Evolutionary conservation across 2,329 filamentous ascomycete genomes (phyloP), one percentile per base, ranked within the genome.

Genomic region (Fusarium protoensiforme): DNA sequence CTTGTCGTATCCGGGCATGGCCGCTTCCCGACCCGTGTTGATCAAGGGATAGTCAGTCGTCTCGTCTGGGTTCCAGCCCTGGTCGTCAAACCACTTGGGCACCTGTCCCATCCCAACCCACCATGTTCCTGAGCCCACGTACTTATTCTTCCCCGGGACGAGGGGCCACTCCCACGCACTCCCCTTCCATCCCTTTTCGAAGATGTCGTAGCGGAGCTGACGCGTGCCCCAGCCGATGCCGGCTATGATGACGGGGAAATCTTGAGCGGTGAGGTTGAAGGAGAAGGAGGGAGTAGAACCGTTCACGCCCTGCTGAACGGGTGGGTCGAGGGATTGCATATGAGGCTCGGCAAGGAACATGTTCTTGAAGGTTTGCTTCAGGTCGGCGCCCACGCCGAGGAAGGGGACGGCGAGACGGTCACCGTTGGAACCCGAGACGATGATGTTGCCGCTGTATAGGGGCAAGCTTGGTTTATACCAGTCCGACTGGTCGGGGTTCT

Each of bases 211-310:
- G 1, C 74, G 71, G n/a, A 74, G 39, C 53, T 78, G 65, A 18
- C 72, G 65, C 0, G 75, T 70, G n/a, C 76, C 77, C 71, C 72
- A 78, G 33, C 68, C 58, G 22, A 77, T 66, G 53, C 69, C 57
- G 1, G 59, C 24, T 6, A 46, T 38, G 13, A 76, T 39, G 39
- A 74, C 75, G 2, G 71, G 73, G 58, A 74, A 76, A 38, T 76
- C 74, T 20, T 76, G 74, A 4, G 73, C 29, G 3, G 33, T 27
- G 33, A 54, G 38, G 48, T 87, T 90, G 1, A 90, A 91, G 73
- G 91, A 92, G 31, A 92, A 84, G 0, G 46, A 39, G 48, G 36
- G 24, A 11, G 13, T 58, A 20, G 27, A 65, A 8, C 35, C 56
- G 29, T 35, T 64, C 22, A 13, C 7, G 31, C 39, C 46, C 1